Evolutionary conservation across 805 yeast species (phyloP).

Genomic region (Myxozyma monticola): DNA sequence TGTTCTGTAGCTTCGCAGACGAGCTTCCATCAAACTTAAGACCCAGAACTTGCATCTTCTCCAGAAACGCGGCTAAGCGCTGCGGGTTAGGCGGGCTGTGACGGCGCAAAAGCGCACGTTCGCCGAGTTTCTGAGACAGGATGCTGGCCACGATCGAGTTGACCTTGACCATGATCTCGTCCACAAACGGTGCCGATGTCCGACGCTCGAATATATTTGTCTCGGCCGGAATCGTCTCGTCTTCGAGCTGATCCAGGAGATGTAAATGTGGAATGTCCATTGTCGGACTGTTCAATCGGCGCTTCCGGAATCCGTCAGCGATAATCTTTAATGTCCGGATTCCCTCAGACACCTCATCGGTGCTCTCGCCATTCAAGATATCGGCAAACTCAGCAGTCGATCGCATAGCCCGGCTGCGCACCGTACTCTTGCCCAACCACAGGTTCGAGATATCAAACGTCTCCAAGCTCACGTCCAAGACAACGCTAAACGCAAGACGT

Average conservation of each 20-base stretch:
- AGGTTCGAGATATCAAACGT: slow-evolving; percentile 72
- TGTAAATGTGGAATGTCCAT: slow-evolving; percentile 54
- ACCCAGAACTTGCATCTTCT: slow-evolving; percentile 56
- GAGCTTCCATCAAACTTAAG: slow-evolving; percentile 70
- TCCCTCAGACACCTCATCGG: slow-evolving; percentile 1
- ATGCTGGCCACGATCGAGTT: slow-evolving; percentile 84
- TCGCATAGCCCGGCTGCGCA: slow-evolving; percentile 62
- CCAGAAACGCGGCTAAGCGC: slow-evolving; percentile 75
- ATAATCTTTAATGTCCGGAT: slow-evolving; percentile 37
- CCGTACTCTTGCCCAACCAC: slow-evolving; percentile 70
- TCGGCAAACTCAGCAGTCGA: slow-evolving; percentile 50
- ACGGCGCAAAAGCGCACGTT: slow-evolving; percentile 78
- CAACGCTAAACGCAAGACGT: slow-evolving; percentile 70
- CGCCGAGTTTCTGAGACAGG: slow-evolving; percentile 73
- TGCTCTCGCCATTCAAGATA: neutral
- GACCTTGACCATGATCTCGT: slow-evolving; percentile 77
- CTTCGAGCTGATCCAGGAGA: slow-evolving; percentile 77
- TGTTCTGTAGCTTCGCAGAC: slow-evolving; percentile 68
- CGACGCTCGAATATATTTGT: slow-evolving; percentile 70
- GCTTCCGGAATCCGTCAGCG: slow-evolving; percentile 68
- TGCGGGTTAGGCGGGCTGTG: slow-evolving; percentile 81
- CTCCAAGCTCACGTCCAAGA: slow-evolving; percentile 73
- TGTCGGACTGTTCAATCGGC: slow-evolving; percentile 55
- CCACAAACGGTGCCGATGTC: slow-evolving; percentile 56
- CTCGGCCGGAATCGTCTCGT: slow-evolving; percentile 71